These are phyloP conservation scores for Knufia fluminis DNA, from an alignment of 2,329 filamentous ascomycete species.

Conservation along the genomic window DNA sequence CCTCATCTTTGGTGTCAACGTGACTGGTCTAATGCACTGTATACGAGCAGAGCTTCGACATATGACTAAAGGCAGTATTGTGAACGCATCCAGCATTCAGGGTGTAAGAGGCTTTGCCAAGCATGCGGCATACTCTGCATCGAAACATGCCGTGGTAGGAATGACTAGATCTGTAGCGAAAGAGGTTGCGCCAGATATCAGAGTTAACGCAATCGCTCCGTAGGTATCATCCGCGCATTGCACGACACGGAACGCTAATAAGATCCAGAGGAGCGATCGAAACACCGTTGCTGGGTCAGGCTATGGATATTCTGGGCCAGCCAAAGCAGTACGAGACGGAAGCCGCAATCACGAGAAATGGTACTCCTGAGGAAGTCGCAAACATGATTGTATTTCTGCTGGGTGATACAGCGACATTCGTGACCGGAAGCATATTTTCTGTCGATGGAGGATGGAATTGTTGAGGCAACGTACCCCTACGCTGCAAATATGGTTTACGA, in stretches of 20 bases:
- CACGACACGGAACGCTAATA: background rate
- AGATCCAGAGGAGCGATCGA: constrained; percentile 11
- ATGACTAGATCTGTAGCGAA: constrained; percentile 26
- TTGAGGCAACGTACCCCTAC: no score
- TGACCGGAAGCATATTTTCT: constrained; percentile 37
- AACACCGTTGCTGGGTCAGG: constrained; percentile 11
- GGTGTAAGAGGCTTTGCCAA: constrained; percentile 27
- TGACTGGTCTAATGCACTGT: constrained; percentile 42
- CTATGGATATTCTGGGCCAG: constrained; percentile 1
- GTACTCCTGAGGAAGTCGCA: constrained; percentile 27
- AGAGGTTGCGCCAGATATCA: constrained; percentile 13
- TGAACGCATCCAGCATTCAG: constrained; percentile 35
- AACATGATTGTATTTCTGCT: constrained; percentile 39
- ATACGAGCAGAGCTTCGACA: constrained; percentile 29
- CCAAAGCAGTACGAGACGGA: background rate
- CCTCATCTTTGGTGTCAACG: constrained; percentile 46
- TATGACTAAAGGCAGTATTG: constrained; percentile 22
- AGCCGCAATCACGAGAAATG: constrained; percentile 11
- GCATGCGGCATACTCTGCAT: constrained; percentile 35
- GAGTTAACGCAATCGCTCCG: constrained; percentile 11
- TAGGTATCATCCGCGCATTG: constrained; percentile 1
- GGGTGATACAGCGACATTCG: constrained; percentile 37
- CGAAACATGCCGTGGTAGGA: constrained; percentile 36
- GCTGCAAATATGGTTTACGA: no score
- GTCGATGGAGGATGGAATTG: constrained; percentile 37